phyloP scores from a whole-genome alignment of 768 basidiomycete species.

The Pseudohyphozyma bogoriensis region DNA sequence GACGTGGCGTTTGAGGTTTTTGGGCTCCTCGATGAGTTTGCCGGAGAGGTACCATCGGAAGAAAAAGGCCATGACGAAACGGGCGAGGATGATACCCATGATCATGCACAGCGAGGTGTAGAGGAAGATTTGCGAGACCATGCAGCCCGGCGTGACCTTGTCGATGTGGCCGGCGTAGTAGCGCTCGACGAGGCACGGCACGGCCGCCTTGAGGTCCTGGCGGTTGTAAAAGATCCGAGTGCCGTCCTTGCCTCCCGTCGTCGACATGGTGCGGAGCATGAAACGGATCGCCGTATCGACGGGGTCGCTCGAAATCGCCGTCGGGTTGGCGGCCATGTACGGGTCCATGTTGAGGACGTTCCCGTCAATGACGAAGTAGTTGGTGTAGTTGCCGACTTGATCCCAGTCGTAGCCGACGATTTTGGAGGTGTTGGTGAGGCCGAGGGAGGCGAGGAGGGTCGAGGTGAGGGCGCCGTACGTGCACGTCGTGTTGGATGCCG shows the following conservation, averaged over 20 bases:
- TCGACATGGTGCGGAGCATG: constrained; percentile 46
- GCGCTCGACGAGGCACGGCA: constrained; percentile 71
- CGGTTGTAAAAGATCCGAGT: constrained; percentile 77
- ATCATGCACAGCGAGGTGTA: constrained; percentile 86
- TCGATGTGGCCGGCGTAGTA: constrained; percentile 93
- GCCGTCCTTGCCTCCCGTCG: constrained; percentile 68
- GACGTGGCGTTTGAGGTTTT: constrained; percentile 64
- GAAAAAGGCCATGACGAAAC: constrained; percentile 89
- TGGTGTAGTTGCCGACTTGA: constrained; percentile 59
- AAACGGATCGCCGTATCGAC: constrained; percentile 77
- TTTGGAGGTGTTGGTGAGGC: constrained; percentile 55
- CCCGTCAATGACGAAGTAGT: constrained; percentile 85
- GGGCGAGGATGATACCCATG: constrained; percentile 74
- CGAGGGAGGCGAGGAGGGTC: constrained; percentile 50
- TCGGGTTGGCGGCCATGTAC: constrained; percentile 66
- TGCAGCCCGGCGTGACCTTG: constrained; percentile 87
- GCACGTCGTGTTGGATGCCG: constrained; percentile 48
- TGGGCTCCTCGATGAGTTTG: constrained; percentile 65
- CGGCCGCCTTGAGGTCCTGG: constrained; percentile 52
- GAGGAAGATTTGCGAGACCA: constrained; percentile 76
- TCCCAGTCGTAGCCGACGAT: constrained; percentile 84
- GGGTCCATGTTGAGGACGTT: constrained; percentile 84
- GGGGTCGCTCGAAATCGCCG: constrained; percentile 56
- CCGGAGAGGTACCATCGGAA: constrained; percentile 95
- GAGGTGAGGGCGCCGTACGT: constrained; percentile 54